Conservation (phyloP, 1,284 basidiomycete species). For the Ustilago tritici region DNA sequence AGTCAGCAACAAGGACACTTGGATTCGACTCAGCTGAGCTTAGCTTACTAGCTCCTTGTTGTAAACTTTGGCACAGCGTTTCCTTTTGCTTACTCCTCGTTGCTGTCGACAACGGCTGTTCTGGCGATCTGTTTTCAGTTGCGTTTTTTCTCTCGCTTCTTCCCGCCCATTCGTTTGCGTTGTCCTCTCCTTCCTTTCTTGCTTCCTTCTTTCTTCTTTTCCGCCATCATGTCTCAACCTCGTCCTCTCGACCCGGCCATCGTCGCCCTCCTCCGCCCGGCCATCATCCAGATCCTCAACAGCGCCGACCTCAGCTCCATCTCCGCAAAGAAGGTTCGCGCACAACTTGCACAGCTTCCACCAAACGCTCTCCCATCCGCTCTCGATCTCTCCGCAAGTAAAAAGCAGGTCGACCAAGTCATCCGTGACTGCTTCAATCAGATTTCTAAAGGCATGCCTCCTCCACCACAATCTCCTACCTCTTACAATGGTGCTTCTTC, state of each 20-base stretch:
- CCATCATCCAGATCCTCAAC: constrained; percentile 64
- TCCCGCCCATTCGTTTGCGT: constrained; percentile 1
- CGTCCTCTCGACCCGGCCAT: constrained; percentile 39
- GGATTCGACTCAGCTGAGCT: neutral
- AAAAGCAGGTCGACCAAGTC: constrained; percentile 61
- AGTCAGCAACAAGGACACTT: neutral
- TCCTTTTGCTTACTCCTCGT: neutral
- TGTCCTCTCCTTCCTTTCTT: neutral
- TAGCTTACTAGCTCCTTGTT: neutral
- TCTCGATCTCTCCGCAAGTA: constrained; percentile 59
- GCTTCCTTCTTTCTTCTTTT: neutral
- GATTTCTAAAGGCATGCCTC: constrained; percentile 48
- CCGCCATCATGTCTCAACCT: constrained; percentile 44
- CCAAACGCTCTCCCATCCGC: constrained; percentile 46
- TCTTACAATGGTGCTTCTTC: constrained; percentile 38
- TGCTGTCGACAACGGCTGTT: neutral
- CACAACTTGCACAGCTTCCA: constrained; percentile 54
- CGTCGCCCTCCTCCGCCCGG: constrained; percentile 53
- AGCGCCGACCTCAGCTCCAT: constrained; percentile 62
- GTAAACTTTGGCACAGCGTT: neutral
- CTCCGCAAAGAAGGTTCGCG: constrained; percentile 62
- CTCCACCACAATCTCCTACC: constrained; percentile 36
- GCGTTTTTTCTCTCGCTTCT: neutral
- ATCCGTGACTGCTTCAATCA: constrained; percentile 65
- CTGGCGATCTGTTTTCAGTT: neutral